Percentiles rank a stretch among this genome's conserved stretches.
Evolutionary conservation across 1,284 basidiomycete genomes (phyloP).

Genomic region (Tremellales sp.): DNA sequence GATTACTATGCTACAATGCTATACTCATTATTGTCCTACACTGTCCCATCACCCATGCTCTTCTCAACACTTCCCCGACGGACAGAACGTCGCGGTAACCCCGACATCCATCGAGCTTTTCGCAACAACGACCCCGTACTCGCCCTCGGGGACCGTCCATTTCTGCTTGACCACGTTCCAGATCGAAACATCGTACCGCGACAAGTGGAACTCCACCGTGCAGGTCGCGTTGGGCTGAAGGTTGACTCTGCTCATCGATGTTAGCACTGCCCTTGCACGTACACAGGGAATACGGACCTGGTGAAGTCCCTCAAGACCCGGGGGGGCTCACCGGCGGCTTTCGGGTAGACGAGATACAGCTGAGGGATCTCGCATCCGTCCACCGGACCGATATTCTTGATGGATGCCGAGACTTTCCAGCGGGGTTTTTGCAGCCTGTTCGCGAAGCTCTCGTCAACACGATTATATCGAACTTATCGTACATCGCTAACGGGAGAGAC

Average conservation of each 20-base stretch:
- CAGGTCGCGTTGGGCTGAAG: constrained; percentile 38
- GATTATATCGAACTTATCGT: no score
- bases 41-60: background rate
- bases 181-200: constrained; percentile 47
- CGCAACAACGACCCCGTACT: constrained; percentile 40
- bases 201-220: constrained; percentile 43
- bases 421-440: constrained; percentile 42
- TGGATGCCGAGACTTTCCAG: constrained; percentile 44
- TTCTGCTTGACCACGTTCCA: constrained; percentile 47
- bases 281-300: constrained; percentile 5
- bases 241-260: constrained; percentile 27
- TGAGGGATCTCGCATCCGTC: constrained; percentile 50
- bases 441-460: background rate
- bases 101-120: constrained; percentile 25
- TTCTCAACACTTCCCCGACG: constrained; percentile 7
- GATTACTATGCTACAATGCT: no score
- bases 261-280: background rate
- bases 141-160: constrained; percentile 47
- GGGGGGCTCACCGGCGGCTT: constrained; percentile 44
- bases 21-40: no score
- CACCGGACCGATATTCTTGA: constrained; percentile 50
- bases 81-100: constrained; percentile 11
- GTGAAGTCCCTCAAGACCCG: constrained; percentile 44
- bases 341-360: constrained; percentile 48
- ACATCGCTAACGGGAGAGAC: background rate